Evolutionary conservation across 2,329 filamentous ascomycete genomes (phyloP).

Genomic region (Dothistroma septosporum): DNA sequence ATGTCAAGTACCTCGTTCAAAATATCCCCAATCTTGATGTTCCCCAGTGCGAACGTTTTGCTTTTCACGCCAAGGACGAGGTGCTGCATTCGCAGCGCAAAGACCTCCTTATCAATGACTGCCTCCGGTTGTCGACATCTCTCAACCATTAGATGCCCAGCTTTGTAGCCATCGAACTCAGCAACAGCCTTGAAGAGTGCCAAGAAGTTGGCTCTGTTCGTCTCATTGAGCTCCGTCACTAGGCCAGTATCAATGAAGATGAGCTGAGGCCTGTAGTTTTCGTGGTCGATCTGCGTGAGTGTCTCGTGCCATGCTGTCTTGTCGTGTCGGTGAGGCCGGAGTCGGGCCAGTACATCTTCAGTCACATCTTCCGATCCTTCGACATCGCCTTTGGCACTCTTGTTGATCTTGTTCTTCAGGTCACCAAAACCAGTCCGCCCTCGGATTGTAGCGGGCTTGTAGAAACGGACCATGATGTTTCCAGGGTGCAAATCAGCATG

Average conservation of each 20-base stretch:
- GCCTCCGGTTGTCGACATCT: slow-evolving; percentile 87
- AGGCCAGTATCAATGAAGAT: slow-evolving; percentile 97
- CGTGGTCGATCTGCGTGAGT: slow-evolving; percentile 70
- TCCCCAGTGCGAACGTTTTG: slow-evolving; percentile 83
- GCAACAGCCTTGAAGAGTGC: slow-evolving; percentile 94
- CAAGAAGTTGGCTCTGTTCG: slow-evolving; percentile 84
- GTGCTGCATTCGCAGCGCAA: slow-evolving; percentile 95
- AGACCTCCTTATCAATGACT: slow-evolving; percentile 83
- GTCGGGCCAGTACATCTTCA: slow-evolving; percentile 74
- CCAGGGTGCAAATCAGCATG: slow-evolving; percentile 95
- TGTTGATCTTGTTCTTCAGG: slow-evolving; percentile 14
- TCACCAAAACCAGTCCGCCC: slow-evolving; percentile 38
- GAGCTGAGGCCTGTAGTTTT: slow-evolving; percentile 88
- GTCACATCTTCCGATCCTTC: slow-evolving; percentile 69
- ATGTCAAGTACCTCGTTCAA: slow-evolving; percentile 84
- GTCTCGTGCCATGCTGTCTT: slow-evolving; percentile 65
- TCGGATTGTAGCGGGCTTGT: slow-evolving; percentile 71
- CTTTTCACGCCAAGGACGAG: slow-evolving; percentile 87
- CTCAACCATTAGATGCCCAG: slow-evolving; percentile 92
- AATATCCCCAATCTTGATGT: slow-evolving; percentile 94
- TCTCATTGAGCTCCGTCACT: slow-evolving; percentile 85
- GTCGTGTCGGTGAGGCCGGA: slow-evolving; percentile 69
- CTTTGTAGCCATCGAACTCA: slow-evolving; percentile 94
- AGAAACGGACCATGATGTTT: slow-evolving; percentile 99
- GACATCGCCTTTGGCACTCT: slow-evolving; percentile 30